Evolutionary conservation across 495 filamentous ascomycete genomes (phyloP).

Genomic region (Penicillium taxi): DNA sequence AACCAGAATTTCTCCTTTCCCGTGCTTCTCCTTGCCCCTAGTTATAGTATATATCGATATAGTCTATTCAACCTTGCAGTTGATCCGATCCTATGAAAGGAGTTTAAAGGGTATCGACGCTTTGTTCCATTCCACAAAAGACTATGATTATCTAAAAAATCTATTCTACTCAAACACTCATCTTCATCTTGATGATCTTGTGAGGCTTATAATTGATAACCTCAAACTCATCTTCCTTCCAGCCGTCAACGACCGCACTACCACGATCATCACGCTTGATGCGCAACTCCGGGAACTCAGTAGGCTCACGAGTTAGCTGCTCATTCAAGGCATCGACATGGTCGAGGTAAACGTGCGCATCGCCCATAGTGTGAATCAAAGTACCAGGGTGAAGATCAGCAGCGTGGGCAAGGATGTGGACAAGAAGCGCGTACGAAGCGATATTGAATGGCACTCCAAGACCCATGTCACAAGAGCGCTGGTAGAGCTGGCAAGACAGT

Average conservation of each 20-base stretch:
- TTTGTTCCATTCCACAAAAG: too few relatives aligned
- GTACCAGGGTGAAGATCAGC: constrained; percentile 74
- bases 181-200: constrained; percentile 90
- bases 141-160: too few relatives aligned
- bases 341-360: constrained; percentile 90
- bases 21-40: too few relatives aligned
- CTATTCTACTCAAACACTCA: constrained; percentile 60
- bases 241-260: constrained; percentile 60
- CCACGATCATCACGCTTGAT: constrained; percentile 58
- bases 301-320: constrained; percentile 73
- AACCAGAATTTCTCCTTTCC: too few relatives aligned
- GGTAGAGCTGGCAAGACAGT: constrained; percentile 80
- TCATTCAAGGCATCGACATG: constrained; percentile 78
- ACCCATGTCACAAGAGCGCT: constrained; percentile 94
- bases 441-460: constrained; percentile 98
- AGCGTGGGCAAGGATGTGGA: constrained; percentile 86
- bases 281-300: constrained; percentile 69
- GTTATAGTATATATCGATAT: too few relatives aligned
- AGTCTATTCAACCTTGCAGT: too few relatives aligned
- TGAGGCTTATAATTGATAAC: constrained; percentile 86
- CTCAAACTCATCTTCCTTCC: constrained; percentile 81
- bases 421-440: constrained; percentile 83
- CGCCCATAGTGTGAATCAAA: constrained; percentile 89
- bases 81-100: too few relatives aligned
- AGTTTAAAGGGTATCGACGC: too few relatives aligned